Evolutionary conservation across 2,329 filamentous ascomycete genomes (phyloP), one percentile per base, ranked within the genome.

Genomic region (Xylariaceae sp.): DNA sequence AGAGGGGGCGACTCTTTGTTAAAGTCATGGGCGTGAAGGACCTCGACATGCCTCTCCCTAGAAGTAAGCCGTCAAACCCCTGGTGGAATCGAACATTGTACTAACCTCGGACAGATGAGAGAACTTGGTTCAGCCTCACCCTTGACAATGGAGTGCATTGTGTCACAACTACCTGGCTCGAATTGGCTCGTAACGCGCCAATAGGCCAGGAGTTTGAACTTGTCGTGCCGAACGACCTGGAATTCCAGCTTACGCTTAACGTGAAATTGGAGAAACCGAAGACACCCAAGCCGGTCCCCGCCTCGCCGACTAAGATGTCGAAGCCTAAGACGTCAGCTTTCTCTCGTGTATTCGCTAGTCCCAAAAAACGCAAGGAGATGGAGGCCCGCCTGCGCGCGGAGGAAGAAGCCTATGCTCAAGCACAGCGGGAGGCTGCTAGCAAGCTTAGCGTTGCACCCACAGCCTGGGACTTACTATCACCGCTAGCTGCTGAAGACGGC

Each of bases 1-100:
- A 99, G 72, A 80, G 94, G 63, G 94, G 94, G 9, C 80, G 94
- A 56, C 79, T 99, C 1, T 99, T 99, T 65, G 92, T 99, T 61
- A 99, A 99, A 76, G 94, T 99, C n/a, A 87, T 97, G 70, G 92
- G 92, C 42, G 91, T 97, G 60, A 97, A 97, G 71, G 92, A 97
- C 64, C 80, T 99, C 36, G 92, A 96, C 67, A 77, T 97, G 41
- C 92, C 94, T 19, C 76, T 99, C 51, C 92, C 94, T 30, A 88
- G 86, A 74, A 92, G 90, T 94, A 80, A 79, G 87, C 72, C n/a
- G 12, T 43, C 9, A 18, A 30, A 30, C 16, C 26, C 47, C 40
- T 7, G 29, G 16, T 10, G 41, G 21, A 12, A 16, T 29, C 22
- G n/a, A 43, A 8, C 5, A 40, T 26, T 15, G 48, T 57, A 44